Conservation (phyloP, 805 yeast genomes). For the Kodamaea laetipori region DNA sequence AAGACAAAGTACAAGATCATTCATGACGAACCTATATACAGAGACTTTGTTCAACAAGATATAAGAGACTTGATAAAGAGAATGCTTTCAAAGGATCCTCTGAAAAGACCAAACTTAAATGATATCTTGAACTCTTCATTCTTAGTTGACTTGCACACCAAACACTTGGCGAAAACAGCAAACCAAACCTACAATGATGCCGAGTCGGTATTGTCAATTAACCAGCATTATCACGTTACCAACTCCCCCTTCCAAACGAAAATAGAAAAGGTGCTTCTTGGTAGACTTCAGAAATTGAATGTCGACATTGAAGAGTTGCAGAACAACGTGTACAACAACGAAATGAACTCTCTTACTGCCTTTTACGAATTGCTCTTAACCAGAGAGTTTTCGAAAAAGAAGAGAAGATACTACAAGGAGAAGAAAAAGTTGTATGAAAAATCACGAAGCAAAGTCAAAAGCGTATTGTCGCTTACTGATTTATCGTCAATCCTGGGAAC, state of each 20-base stretch:
- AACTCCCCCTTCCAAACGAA: slow-evolving; percentile 54
- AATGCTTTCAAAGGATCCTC: slow-evolving; percentile 68
- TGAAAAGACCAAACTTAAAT: slow-evolving; percentile 52
- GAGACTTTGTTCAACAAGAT: slow-evolving; percentile 48
- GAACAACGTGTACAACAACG: slow-evolving; percentile 55
- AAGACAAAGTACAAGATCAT: slow-evolving; percentile 62
- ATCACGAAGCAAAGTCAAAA: slow-evolving; percentile 38
- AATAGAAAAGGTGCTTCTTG: slow-evolving; percentile 62
- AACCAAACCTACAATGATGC: slow-evolving; percentile 29
- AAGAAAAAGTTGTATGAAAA: slow-evolving; percentile 36
- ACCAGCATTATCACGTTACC: slow-evolving; percentile 37
- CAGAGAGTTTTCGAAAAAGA: slow-evolving; percentile 43
- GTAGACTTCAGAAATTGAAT: slow-evolving; percentile 60
- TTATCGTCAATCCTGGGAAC: slow-evolving; percentile 21
- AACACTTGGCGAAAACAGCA: slow-evolving; percentile 21
- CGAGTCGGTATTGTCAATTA: slow-evolving; percentile 41
- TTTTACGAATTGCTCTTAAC: slow-evolving; percentile 71
- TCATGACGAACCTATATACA: slow-evolving; percentile 62
- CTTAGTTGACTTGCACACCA: slow-evolving; percentile 34
- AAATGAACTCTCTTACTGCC: slow-evolving; percentile 74
- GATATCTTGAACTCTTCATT: slow-evolving; percentile 41
- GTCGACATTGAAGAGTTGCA: slow-evolving; percentile 63
- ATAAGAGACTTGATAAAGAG: slow-evolving; percentile 52
- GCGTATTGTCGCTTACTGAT: slow-evolving; percentile 39
- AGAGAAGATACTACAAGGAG: slow-evolving; percentile 30